Percentiles rank a stretch among this genome's conserved stretches.
Conservation (phyloP, 2,329 filamentous ascomycete genomes). For the Botrytis porri region DNA sequence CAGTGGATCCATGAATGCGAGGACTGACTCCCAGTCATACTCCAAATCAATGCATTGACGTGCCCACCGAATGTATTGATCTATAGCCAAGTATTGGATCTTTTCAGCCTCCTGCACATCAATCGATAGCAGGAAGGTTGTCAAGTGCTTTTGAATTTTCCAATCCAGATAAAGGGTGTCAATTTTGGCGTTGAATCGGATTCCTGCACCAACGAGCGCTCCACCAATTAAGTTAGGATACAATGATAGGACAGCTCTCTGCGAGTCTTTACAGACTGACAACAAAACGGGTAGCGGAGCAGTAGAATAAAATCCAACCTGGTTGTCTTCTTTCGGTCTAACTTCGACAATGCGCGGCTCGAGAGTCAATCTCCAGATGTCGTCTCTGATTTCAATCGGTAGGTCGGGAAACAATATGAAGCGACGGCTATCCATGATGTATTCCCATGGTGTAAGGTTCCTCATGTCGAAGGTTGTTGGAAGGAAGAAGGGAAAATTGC, state of each 20-base stretch:
- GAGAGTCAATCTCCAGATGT: background rate
- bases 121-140: background rate
- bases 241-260: background rate
- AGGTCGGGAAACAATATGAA: background rate
- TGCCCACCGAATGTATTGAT: background rate
- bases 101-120: background rate
- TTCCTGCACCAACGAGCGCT: fast-evolving
- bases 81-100: background rate
- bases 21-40: fast-evolving
- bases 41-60: background rate
- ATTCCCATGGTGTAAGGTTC: background rate
- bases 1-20: fast-evolving
- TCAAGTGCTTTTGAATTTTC: background rate
- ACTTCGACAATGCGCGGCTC: background rate
- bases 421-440: background rate
- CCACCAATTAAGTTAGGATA: background rate
- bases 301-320: background rate
- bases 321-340: background rate
- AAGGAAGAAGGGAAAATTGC: background rate
- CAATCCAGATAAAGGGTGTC: background rate
- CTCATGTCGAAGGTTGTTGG: background rate
- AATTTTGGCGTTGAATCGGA: background rate
- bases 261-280: background rate
- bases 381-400: background rate
- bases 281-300: background rate